Evolutionary conservation across 2,329 filamentous ascomycete species (phyloP).

Genomic region (Fusarium sp.): DNA sequence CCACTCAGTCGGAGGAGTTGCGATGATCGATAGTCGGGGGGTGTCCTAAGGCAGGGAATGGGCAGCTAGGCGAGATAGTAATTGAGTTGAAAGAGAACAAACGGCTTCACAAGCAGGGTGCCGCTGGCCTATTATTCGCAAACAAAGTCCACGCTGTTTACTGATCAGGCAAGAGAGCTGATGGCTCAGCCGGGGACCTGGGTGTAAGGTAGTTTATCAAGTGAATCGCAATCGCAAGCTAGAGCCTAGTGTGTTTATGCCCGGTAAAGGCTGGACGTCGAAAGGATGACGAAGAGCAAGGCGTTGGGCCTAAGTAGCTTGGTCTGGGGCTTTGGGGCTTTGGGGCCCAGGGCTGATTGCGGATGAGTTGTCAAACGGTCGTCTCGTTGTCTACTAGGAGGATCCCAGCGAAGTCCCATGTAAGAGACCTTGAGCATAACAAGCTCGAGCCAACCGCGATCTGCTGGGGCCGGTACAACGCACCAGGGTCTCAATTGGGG

Average conservation of each 20-base stretch:
- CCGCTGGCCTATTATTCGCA: conserved; percentile 48
- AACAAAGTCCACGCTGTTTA: conserved; percentile 46
- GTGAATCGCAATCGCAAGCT: conserved; percentile 49
- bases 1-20: conserved; percentile 44
- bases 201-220: conserved; percentile 51
- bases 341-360: conserved; percentile 50
- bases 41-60: conserved; percentile 46
- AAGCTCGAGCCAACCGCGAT: conserved; percentile 58
- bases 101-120: conserved; percentile 47
- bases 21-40: conserved; percentile 47
- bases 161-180: conserved; percentile 49
- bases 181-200: conserved; percentile 49
- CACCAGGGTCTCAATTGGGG: conserved; percentile 57
- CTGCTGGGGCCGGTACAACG: conserved; percentile 55
- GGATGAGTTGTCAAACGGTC: conserved; percentile 55
- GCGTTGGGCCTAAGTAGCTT: conserved; percentile 48
- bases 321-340: conserved; percentile 50
- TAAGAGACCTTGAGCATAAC: conserved; percentile 56
- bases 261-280: conserved; percentile 45
- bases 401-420: conserved; percentile 56
- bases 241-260: conserved; percentile 50
- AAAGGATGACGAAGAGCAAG: conserved; percentile 50
- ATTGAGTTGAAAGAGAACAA: conserved; percentile 45
- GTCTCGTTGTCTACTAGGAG: conserved; percentile 57
- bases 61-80: conserved; percentile 46